Evolutionary conservation across 2,329 filamentous ascomycete species (phyloP).

Genomic region (Ascochyta viciae-villosae): DNA sequence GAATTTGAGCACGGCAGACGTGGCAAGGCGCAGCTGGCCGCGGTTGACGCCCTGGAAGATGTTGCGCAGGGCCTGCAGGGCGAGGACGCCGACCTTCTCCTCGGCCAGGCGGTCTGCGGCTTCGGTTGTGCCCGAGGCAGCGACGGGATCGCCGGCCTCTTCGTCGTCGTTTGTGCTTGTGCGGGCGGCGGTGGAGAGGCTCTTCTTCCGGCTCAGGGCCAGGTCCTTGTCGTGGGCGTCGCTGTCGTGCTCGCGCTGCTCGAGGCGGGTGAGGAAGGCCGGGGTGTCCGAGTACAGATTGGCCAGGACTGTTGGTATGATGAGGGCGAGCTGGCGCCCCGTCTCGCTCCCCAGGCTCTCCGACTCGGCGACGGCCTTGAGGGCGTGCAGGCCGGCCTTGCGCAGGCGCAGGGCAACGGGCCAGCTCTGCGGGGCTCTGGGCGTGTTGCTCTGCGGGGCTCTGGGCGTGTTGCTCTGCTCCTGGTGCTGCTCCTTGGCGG

Average conservation of each 20-base stretch:
- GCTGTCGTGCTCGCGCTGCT: constrained; percentile 67
- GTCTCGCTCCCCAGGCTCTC: constrained; percentile 79
- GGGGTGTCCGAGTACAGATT: constrained; percentile 82
- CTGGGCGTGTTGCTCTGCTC: constrained; percentile 53
- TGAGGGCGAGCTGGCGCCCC: constrained; percentile 76
- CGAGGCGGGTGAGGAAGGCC: constrained; percentile 71
- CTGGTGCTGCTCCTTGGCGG: constrained; percentile 60
- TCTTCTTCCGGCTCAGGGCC: constrained; percentile 72
- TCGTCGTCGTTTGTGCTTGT: constrained; percentile 66
- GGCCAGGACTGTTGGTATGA: constrained; percentile 84
- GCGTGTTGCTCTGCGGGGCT: constrained; percentile 55
- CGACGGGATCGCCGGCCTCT: constrained; percentile 69
- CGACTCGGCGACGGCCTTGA: constrained; percentile 80
- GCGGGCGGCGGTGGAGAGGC: constrained; percentile 74
- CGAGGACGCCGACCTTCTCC: constrained; percentile 83
- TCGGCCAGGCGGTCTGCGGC: constrained; percentile 91
- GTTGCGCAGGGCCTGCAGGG: constrained; percentile 83
- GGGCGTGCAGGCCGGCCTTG: constrained; percentile 66
- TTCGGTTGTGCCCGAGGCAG: constrained; percentile 79
- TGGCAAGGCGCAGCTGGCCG: constrained; percentile 80
- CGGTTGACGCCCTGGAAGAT: constrained; percentile 85
- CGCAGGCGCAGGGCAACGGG: constrained; percentile 74
- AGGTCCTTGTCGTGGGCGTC: constrained; percentile 73
- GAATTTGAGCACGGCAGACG: constrained; percentile 75
- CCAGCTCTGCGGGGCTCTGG: constrained; percentile 62